Evolutionary conservation across 2,329 filamentous ascomycete genomes (phyloP).

Genomic region (Parascedosporium putredinis): DNA sequence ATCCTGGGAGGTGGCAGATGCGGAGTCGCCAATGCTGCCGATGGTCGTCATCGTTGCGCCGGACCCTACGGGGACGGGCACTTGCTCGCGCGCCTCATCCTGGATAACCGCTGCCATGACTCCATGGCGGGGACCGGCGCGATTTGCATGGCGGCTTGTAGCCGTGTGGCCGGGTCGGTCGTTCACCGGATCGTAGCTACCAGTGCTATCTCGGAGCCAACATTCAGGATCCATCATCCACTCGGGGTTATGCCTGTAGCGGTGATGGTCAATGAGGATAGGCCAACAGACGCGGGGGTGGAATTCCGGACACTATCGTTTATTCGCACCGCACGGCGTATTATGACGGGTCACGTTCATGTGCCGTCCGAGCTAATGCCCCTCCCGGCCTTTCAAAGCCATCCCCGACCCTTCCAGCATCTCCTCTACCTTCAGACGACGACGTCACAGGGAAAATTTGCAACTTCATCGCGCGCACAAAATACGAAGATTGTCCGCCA

Average conservation of each 20-base stretch:
- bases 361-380: not conserved
- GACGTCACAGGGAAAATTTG: not conserved
- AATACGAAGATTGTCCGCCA: not conserved
- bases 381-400: not conserved
- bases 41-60: too few species aligned
- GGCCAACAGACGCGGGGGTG: not conserved
- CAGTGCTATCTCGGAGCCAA: not conserved
- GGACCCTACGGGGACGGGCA: too few species aligned
- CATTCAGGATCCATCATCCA: not conserved
- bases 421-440: not conserved
- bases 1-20: too few species aligned
- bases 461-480: not conserved
- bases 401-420: not conserved
- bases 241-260: not conserved
- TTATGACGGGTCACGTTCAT: not conserved
- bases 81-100: too few species aligned
- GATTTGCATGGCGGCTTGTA: too few species aligned
- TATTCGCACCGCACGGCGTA: not conserved
- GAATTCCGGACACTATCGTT: not conserved
- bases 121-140: too few species aligned
- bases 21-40: too few species aligned
- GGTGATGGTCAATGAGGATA: not conserved
- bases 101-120: too few species aligned
- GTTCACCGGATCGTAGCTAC: not conserved
- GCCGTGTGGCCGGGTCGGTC: not conserved